Conservation (phyloP, 345 rosid genomes). For the Passiflora organensis region DNA sequence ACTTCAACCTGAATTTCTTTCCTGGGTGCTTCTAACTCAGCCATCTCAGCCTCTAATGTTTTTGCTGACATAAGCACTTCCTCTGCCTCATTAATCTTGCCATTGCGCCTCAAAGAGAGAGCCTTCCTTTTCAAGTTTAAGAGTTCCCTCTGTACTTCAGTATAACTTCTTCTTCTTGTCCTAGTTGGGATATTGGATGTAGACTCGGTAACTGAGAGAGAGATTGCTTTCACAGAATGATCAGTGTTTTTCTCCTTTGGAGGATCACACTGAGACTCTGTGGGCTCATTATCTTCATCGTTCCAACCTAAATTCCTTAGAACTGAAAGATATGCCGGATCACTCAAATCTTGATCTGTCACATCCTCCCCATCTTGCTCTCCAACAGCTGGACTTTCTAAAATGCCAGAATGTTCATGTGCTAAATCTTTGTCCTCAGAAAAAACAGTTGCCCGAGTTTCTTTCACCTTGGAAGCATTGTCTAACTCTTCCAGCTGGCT, state of each 20-base stretch:
- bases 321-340: conserved; percentile 54
- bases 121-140: conserved; percentile 80
- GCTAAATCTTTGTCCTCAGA: conserved; percentile 19
- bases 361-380: conserved; percentile 45
- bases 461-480: conserved; percentile 32
- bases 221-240: conserved; percentile 16
- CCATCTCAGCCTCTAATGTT: conserved; percentile 52
- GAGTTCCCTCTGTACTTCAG: conserved; percentile 80
- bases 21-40: conserved; percentile 52
- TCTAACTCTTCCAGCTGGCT: conserved; percentile 65
- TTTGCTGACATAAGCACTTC: conserved; percentile 55
- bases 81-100: conserved; percentile 71
- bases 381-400: conserved; percentile 26
- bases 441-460: conserved; percentile 10
- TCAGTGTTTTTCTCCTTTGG: conserved; percentile 17
- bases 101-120: conserved; percentile 66
- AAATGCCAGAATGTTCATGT: conserved; percentile 20
- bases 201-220: conserved; percentile 22
- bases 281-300: conserved; percentile 38
- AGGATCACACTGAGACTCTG: conserved; percentile 16
- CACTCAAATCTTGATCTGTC: conserved; percentile 63
- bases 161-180: conserved; percentile 50
- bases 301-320: conserved; percentile 64
- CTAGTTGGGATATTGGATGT: conserved; percentile 15
- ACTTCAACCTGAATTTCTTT: conserved; percentile 24